phyloP scores from a whole-genome alignment of 192 early-diverging fungal genomes.

The Backusella sp. region DNA sequence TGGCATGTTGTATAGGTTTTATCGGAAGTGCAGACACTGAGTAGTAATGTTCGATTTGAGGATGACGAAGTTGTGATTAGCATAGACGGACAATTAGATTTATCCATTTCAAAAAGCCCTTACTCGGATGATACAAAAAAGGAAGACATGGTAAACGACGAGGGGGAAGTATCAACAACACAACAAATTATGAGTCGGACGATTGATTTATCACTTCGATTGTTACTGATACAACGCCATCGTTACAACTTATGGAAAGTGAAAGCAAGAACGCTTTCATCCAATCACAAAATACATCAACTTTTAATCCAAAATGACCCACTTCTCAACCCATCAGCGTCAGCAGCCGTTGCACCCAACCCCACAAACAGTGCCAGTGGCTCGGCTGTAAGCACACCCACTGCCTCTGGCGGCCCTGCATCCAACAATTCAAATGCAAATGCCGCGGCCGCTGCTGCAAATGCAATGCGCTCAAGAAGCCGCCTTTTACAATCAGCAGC shows the following conservation, averaged over 20 bases:
- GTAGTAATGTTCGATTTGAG: slow-evolving; percentile 21
- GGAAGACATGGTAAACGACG: background rate
- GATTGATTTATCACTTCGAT: slow-evolving; percentile 25
- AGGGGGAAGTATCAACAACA: background rate
- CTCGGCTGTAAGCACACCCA: background rate
- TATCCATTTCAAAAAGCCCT: slow-evolving; percentile 16
- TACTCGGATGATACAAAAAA: background rate
- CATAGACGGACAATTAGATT: slow-evolving; percentile 33
- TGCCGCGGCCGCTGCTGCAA: background rate
- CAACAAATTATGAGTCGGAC: slow-evolving; percentile 13
- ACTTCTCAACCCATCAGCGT: background rate
- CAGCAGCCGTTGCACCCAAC: background rate
- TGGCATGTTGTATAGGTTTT: slow-evolving; percentile 21
- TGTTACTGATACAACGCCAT: slow-evolving; percentile 32
- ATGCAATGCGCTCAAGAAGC: background rate
- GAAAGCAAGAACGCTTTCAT: slow-evolving; percentile 23
- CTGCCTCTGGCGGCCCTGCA: background rate
- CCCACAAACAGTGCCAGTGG: background rate
- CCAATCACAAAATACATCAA: slow-evolving; percentile 20
- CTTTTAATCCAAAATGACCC: background rate
- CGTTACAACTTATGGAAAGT: slow-evolving; percentile 30
- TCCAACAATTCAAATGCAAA: background rate
- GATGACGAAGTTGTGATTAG: slow-evolving; percentile 30
- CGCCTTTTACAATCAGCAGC: background rate
- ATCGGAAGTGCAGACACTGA: slow-evolving; percentile 28